Base-by-base conservation (phyloP, 139 green algal genomes). In the Zygnema cylindricum region DNA sequence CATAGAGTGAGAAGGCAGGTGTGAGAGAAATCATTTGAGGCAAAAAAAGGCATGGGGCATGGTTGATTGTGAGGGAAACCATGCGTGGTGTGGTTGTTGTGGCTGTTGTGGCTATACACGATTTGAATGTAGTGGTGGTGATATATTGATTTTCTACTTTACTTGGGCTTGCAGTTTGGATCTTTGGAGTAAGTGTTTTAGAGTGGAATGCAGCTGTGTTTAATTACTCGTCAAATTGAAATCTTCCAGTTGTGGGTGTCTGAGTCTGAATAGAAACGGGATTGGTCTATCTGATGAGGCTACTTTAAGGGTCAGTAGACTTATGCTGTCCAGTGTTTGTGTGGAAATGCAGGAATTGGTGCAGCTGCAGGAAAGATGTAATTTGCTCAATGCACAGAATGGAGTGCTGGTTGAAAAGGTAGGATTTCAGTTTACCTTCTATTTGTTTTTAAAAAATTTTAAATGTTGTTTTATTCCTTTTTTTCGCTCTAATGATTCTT, bases 381-480 rank as follows among this genome's bases (percentile, higher is more conserved):
- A 54, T 25, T 16, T 42, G 23, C 82, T 87, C 39, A 76, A 25
- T 16, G n/a, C 82, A n/a, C 82, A 82, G 82, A 87, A 87, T 71
- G 33, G 11, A 3, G 76, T 41, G 36, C 38, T 79, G 71, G 11
- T 40, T 7, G 36, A 54, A 43, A 41, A 79, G 71, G 71, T 79
- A 11, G 3, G 71, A 40, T 25, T 41, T 43, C 57, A 73, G 25
- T 25, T 73, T 73, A n/a, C n/a, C n/a, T n/a, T n/a, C n/a, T n/a
- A n/a, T n/a, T n/a, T n/a, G n/a, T n/a, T n/a, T n/a, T n/a, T n/a
- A n/a, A n/a, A n/a, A n/a, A n/a, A n/a, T n/a, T n/a, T n/a, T n/a
- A n/a, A n/a, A n/a, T n/a, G n/a, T n/a, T n/a, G n/a, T n/a, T n/a
- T n/a, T n/a, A n/a, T n/a, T n/a, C n/a, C n/a, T n/a, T n/a, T n/a